Conservation (phyloP, 75 land plant genomes). For the Cupressus sempervirens region DNA sequence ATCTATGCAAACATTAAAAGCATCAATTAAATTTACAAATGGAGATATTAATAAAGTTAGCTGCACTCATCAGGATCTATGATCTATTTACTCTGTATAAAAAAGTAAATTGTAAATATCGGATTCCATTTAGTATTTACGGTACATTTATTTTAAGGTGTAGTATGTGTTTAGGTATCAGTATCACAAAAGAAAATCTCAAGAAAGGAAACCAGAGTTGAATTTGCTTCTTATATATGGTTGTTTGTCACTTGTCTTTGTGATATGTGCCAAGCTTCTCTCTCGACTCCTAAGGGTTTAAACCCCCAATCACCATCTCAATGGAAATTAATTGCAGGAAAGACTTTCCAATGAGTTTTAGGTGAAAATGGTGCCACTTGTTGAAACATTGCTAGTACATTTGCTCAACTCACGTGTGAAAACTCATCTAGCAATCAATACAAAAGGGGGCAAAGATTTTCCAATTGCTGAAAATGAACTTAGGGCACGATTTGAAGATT, state of each 20-base stretch:
- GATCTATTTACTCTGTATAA: not conserved
- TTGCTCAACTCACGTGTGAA: no score
- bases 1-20: not conserved
- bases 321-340: no score
- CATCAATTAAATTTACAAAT: not conserved
- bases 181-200: not conserved
- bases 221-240: not conserved
- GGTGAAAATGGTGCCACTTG: no score
- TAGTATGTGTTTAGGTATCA: not conserved
- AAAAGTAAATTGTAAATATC: not conserved
- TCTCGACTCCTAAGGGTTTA: no score
- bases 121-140: not conserved
- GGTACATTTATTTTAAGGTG: not conserved
- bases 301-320: no score
- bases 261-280: no score
- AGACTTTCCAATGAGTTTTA: no score
- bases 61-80: not conserved
- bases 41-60: not conserved
- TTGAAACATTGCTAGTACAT: no score
- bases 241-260: not conserved
- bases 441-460: no score
- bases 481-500: no score
- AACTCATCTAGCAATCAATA: no score
- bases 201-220: not conserved
- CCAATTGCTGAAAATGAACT: no score